Base-by-base conservation (phyloP, 257 asterid genomes). In the Capsicum chinense region DNA sequence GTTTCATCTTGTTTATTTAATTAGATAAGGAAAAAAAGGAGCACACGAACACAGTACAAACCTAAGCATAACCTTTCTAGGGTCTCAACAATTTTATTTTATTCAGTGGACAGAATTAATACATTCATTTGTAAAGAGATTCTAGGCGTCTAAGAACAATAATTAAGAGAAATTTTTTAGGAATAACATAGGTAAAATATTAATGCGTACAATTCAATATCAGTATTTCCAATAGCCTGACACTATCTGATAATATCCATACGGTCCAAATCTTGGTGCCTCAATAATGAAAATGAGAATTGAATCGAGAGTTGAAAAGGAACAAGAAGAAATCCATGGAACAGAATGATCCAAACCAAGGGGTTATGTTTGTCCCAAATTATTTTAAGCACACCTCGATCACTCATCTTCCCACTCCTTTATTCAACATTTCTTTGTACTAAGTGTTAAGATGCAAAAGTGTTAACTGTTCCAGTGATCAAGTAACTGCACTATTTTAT, bases 391-490 rank as follows among this genome's bases (percentile, higher is more conserved):
- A 26, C 33, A 26, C 33, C 33, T 26, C 33, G 33, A 26, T 26
- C 33, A 26, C 33, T 26, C 33, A 26, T 1, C 33, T 26, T 26
- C 70, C 70, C 13, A 71, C 5, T 48, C 91, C 92, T 54, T 90
- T 83, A 54, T 81, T 83, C 58, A 90, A n/a, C 89, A 87, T 87
- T 21, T 92, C 93, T 69, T 73, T 88, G 64, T 79, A 88, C 89
- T 26, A 26, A 26, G 33, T 26, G 33, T 26, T 26, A 26, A 26
- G 33, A 26, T 26, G 33, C 33, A 26, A 26, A 26, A 26, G 1
- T 26, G 1, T 26, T 26, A 26, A 26, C 33, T 26, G 1, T 26
- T 26, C 33, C 33, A 26, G 0, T 26, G 33, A 26, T 26, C 33
- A 26, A 26, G 33, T 26, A 26, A 26, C 33, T 26, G 33, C 33